These are phyloP conservation scores for Nymphaea colorata DNA, from an alignment of 164 flowering plant species.

Conservation along the genomic window DNA sequence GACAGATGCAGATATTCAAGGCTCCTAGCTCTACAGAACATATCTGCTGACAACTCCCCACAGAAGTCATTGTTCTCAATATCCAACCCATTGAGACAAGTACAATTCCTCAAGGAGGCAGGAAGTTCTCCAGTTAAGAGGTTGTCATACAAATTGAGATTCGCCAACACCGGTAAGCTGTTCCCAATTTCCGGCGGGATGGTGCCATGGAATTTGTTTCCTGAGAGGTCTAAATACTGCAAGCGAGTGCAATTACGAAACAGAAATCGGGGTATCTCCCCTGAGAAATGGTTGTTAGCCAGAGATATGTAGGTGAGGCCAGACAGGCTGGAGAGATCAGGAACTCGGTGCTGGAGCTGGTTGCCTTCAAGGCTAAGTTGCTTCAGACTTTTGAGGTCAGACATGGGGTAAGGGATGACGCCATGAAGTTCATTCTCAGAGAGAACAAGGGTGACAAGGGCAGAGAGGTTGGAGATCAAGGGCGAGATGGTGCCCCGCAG, in stretches of 20 bases:
- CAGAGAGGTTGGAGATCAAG: slow-evolving; percentile 17
- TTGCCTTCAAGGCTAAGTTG: slow-evolving; percentile 12
- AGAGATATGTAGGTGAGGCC: slow-evolving; percentile 13
- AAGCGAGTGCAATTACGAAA: slow-evolving; percentile 32
- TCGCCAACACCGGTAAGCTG: slow-evolving; percentile 14
- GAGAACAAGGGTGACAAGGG: slow-evolving; percentile 16
- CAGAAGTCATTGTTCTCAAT: slow-evolving; percentile 30
- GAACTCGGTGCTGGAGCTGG: slow-evolving; percentile 13
- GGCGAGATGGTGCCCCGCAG: slow-evolving; percentile 22
- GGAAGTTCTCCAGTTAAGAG: slow-evolving; percentile 37
- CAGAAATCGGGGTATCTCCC: slow-evolving; percentile 14
- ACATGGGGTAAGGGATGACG: slow-evolving; percentile 15
- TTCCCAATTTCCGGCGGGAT: slow-evolving; percentile 39
- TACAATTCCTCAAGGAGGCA: slow-evolving; percentile 20
- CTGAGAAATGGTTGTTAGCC: slow-evolving; percentile 15
- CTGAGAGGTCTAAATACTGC: slow-evolving; percentile 29
- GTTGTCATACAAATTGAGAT: slow-evolving; percentile 28
- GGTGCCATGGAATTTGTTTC: slow-evolving; percentile 25
- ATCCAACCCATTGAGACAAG: slow-evolving; percentile 22
- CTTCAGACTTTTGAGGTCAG: slow-evolving; percentile 13
- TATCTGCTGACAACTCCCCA: slow-evolving; percentile 36
- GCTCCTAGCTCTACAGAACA: slow-evolving; percentile 8
- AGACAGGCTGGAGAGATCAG: slow-evolving; percentile 15
- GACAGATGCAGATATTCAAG: slow-evolving; percentile 29
- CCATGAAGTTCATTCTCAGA: slow-evolving; percentile 18